Evolutionary conservation across 2,329 filamentous ascomycete genomes (phyloP).

Genomic region (Endothia cerciana): DNA sequence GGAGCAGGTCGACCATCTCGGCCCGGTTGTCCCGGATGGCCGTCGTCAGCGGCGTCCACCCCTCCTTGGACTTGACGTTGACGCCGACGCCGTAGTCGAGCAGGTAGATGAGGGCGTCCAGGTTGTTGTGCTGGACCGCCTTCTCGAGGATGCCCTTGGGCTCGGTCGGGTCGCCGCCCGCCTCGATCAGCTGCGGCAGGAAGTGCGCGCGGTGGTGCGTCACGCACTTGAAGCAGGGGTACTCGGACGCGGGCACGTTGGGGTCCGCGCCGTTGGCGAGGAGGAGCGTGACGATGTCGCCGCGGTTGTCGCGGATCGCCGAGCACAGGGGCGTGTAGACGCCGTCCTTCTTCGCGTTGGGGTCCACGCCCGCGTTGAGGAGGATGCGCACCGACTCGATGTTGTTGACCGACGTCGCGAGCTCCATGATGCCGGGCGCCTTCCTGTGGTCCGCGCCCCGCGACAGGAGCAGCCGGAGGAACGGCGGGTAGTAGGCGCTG

Average conservation of each 20-base stretch:
- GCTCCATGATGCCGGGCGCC: constrained; percentile 65
- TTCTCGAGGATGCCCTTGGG: constrained; percentile 70
- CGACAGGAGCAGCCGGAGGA: constrained; percentile 60
- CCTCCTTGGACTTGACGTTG: constrained; percentile 62
- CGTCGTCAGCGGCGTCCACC: constrained; percentile 66
- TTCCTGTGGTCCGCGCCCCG: constrained; percentile 65
- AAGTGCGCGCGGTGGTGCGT: constrained; percentile 67
- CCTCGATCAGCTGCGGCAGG: constrained; percentile 61
- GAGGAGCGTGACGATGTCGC: constrained; percentile 64
- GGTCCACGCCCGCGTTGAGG: constrained; percentile 61
- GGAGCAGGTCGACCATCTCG: constrained; percentile 63
- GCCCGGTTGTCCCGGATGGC: constrained; percentile 64
- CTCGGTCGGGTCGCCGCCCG: constrained; percentile 60
- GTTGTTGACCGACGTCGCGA: constrained; percentile 66
- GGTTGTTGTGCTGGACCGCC: constrained; percentile 64
- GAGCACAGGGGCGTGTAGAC: constrained; percentile 71
- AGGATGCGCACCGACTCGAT: constrained; percentile 63
- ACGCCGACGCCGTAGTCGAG: constrained; percentile 62
- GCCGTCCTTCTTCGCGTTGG: constrained; percentile 66
- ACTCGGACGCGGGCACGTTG: constrained; percentile 65
- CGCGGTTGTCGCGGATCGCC: constrained; percentile 67
- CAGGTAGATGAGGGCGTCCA: constrained; percentile 63
- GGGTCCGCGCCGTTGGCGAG: constrained; percentile 62
- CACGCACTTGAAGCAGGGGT: constrained; percentile 70
- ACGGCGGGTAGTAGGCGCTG: constrained; percentile 60